A percentile compares a stretch with the other conserved stretches of the same genome.
Evolutionary conservation across 2,329 filamentous ascomycete species (phyloP).

Genomic region (Aspergillus quadrilineatus): DNA sequence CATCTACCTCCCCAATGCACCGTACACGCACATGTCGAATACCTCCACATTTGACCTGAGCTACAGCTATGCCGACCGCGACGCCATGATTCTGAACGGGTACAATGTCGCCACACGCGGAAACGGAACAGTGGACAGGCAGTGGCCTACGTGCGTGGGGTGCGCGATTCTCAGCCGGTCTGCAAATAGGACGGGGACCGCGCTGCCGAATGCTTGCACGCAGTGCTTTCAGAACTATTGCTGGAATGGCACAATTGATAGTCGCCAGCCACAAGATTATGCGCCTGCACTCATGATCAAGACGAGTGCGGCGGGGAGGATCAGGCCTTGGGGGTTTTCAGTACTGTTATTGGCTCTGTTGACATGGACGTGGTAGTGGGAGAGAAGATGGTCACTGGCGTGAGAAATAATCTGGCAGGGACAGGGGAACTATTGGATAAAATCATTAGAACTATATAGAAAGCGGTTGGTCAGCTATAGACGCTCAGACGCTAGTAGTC

Average conservation of each 20-base stretch:
- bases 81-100: constrained; percentile 81
- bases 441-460: too few relatives aligned
- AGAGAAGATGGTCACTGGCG: too few relatives aligned
- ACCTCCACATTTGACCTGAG: constrained; percentile 69
- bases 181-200: constrained; percentile 65
- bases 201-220: constrained; percentile 67
- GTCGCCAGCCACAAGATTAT: constrained; percentile 39
- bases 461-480: too few relatives aligned
- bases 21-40: constrained; percentile 74
- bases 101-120: constrained; percentile 77
- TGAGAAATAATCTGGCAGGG: too few relatives aligned
- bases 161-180: constrained; percentile 78
- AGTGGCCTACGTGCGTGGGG: constrained; percentile 78
- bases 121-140: constrained; percentile 68
- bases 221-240: constrained; percentile 78
- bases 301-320: background rate
- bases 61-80: constrained; percentile 65
- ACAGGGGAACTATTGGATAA: too few relatives aligned
- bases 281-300: constrained; percentile 33
- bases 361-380: background rate
- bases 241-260: constrained; percentile 72
- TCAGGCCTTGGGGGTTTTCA: background rate
- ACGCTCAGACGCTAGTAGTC: too few relatives aligned
- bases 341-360: background rate
- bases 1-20: constrained; percentile 85